A percentile compares a stretch with the other conserved stretches of the same genome.
phyloP scores from a whole-genome alignment of 2,329 filamentous ascomycete genomes.

The Niveomyces coronatus region DNA sequence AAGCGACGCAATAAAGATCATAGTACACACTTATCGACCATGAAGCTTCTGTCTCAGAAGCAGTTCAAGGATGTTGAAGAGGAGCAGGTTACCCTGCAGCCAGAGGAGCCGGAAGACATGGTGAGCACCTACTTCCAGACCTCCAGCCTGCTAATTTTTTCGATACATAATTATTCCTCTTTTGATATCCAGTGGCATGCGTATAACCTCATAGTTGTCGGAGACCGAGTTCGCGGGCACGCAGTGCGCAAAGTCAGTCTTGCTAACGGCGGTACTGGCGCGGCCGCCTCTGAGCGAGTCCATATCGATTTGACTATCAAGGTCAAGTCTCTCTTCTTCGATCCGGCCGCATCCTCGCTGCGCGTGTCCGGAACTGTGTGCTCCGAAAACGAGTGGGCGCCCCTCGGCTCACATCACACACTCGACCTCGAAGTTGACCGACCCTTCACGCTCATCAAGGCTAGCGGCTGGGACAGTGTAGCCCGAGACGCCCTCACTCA shows the following conservation, averaged over 20 bases:
- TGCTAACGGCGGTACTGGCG: constrained; percentile 38
- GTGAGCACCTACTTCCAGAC: constrained; percentile 17
- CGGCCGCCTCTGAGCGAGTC: constrained; percentile 39
- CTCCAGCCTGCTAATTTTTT: not conserved
- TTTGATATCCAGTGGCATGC: constrained; percentile 40
- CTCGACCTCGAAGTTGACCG: constrained; percentile 78
- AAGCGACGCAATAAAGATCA: too few species aligned
- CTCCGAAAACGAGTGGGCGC: constrained; percentile 42
- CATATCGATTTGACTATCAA: constrained; percentile 47
- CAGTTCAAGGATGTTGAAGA: constrained; percentile 28
- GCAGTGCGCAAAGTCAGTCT: constrained; percentile 45
- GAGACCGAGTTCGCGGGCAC: constrained; percentile 44
- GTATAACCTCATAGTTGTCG: constrained; percentile 47
- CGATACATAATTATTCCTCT: constrained; percentile 9
- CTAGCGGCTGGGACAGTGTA: constrained; percentile 79
- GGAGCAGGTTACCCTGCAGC: constrained; percentile 31
- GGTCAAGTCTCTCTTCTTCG: constrained; percentile 48
- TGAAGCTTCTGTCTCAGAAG: constrained; percentile 31
- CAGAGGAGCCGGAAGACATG: constrained; percentile 38
- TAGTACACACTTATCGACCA: too few species aligned
- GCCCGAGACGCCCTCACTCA: constrained; percentile 69
- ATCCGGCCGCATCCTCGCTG: constrained; percentile 43
- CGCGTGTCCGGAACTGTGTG: constrained; percentile 46
- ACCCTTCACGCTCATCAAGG: constrained; percentile 81
- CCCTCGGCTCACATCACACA: constrained; percentile 47